Conservation (phyloP, 176 grass and related monocot genomes). For the Rhynchospora breviuscula region DNA sequence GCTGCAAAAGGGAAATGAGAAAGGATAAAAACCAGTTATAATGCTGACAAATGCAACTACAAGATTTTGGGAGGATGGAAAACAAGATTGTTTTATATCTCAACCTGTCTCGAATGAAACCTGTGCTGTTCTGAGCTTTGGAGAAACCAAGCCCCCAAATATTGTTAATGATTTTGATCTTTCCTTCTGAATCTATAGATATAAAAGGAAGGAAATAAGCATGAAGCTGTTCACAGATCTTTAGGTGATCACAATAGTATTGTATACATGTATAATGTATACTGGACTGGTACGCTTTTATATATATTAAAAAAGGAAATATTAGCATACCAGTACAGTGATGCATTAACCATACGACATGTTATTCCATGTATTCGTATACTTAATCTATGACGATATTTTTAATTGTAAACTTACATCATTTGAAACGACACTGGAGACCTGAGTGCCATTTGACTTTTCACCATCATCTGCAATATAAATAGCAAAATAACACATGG, state of each 20-base stretch:
- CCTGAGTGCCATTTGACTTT: conserved; percentile 22
- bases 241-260: neutral
- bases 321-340: neutral
- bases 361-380: neutral
- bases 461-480: conserved; percentile 30
- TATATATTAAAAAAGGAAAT: neutral
- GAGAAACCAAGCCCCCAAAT: conserved; percentile 70
- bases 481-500: neutral
- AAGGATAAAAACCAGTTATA: neutral
- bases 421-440: conserved; percentile 5
- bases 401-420: conserved; percentile 45
- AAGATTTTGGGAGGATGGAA: neutral
- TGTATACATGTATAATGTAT: neutral
- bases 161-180: conserved; percentile 75
- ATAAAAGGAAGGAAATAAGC: neutral
- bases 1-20: neutral
- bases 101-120: conserved; percentile 89
- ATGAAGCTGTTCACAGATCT: neutral
- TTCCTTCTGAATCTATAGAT: conserved; percentile 52
- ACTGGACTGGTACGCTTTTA: neutral
- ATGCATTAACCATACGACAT: neutral
- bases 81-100: conserved; percentile 18
- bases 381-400: neutral
- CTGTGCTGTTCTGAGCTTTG: conserved; percentile 70
- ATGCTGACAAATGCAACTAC: neutral